phyloP scores from a whole-genome alignment of 306 rosid genomes.

The Prunus padus region DNA sequence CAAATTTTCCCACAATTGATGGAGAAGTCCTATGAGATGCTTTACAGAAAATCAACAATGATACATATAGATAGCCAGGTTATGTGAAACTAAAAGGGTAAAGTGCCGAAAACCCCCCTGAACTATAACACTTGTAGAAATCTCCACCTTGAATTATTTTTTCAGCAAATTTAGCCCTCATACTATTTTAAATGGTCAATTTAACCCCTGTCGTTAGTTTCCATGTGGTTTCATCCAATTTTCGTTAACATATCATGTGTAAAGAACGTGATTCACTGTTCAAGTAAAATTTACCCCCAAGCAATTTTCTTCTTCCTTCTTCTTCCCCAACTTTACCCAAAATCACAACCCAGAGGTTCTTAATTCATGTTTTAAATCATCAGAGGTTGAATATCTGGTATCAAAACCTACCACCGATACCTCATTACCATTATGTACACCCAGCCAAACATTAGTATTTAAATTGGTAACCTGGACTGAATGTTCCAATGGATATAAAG shows the following conservation, averaged over 20 bases:
- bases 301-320: no score
- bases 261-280: no score
- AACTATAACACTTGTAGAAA: no score
- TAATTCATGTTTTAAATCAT: background rate
- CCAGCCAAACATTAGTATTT: slow-evolving; percentile 5
- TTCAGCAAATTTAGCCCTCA: no score
- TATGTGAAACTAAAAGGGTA: background rate
- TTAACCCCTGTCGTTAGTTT: no score
- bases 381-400: slow-evolving; percentile 32
- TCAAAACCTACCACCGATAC: slow-evolving; percentile 32
- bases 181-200: no score
- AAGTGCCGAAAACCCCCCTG: no score
- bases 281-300: no score
- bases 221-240: no score
- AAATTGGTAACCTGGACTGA: slow-evolving; percentile 9
- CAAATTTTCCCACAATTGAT: background rate
- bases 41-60: background rate
- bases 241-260: no score
- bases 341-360: background rate
- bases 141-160: no score
- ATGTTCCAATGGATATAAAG: slow-evolving; percentile 22
- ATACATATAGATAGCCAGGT: background rate
- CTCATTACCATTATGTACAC: slow-evolving; percentile 11
- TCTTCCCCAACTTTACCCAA: no score
- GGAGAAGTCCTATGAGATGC: background rate